phyloP scores from a whole-genome alignment of 2,329 filamentous ascomycete species.

The Clonostachys rhizophaga region DNA sequence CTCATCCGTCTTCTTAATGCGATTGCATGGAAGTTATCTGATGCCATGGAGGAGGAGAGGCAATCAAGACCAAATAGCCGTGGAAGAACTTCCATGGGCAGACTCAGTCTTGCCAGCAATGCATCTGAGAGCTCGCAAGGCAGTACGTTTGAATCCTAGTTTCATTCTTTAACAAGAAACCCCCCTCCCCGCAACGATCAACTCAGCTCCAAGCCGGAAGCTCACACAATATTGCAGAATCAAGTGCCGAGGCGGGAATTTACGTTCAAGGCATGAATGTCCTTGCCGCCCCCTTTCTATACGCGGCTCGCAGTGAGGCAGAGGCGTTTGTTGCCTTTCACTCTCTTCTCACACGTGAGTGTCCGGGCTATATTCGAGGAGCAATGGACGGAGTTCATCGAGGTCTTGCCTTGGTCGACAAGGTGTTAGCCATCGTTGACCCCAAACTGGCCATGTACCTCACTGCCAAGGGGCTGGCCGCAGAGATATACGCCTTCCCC shows the following conservation, averaged over 20 bases:
- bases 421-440: conserved; percentile 86
- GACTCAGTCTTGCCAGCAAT: conserved; percentile 14
- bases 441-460: conserved; percentile 81
- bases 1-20: conserved; percentile 93
- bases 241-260: conserved; percentile 67
- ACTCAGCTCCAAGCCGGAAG: neutral
- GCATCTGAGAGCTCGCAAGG: conserved; percentile 2
- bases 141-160: neutral
- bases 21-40: conserved; percentile 88
- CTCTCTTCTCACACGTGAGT: conserved; percentile 80
- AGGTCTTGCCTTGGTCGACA: conserved; percentile 86
- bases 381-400: conserved; percentile 97
- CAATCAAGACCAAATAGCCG: conserved; percentile 20
- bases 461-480: conserved; percentile 79
- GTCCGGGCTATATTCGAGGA: conserved; percentile 88
- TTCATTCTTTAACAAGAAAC: neutral
- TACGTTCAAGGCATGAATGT: conserved; percentile 99
- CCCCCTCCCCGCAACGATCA: neutral
- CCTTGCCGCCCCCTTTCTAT: conserved; percentile 89
- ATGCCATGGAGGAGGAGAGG: conserved; percentile 55
- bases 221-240: conserved; percentile 14
- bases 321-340: conserved; percentile 93
- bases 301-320: conserved; percentile 88
- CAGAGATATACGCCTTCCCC: conserved; percentile 94
- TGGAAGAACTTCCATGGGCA: conserved; percentile 2